A percentile compares a stretch with the other conserved stretches of the same genome.
phyloP scores from a whole-genome alignment of 2,329 filamentous ascomycete genomes.

The Huntiella decipiens region DNA sequence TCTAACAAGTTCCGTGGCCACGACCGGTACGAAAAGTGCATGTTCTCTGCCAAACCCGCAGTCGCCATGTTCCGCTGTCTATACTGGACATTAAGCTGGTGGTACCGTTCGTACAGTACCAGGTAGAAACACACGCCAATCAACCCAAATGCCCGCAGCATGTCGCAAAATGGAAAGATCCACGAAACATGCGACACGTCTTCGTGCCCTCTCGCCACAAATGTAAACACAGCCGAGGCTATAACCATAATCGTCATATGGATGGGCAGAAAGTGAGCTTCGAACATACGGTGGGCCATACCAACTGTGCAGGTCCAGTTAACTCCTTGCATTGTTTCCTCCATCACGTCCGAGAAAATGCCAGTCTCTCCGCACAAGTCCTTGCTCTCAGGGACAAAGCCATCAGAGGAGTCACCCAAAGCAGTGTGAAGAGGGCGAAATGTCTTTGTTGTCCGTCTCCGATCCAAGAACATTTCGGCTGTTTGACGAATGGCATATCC shows the following conservation, averaged over 20 bases:
- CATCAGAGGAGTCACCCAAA: slow-evolving; percentile 22
- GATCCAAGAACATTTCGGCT: slow-evolving; percentile 36
- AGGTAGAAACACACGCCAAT: slow-evolving; percentile 44
- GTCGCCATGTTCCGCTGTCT: slow-evolving; percentile 48
- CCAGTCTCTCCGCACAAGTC: slow-evolving; percentile 29
- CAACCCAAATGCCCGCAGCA: slow-evolving; percentile 41
- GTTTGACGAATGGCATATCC: slow-evolving; percentile 43
- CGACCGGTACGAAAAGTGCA: slow-evolving; percentile 43
- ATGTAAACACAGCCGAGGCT: slow-evolving; percentile 40
- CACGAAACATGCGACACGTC: slow-evolving; percentile 34
- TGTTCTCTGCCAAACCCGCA: slow-evolving; percentile 42
- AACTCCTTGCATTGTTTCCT: slow-evolving; percentile 30
- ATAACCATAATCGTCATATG: slow-evolving; percentile 48
- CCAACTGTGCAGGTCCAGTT: slow-evolving; percentile 37
- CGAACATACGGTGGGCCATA: slow-evolving; percentile 49
- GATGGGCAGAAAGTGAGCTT: slow-evolving; percentile 52
- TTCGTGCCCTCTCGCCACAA: slow-evolving; percentile 29
- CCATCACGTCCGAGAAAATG: slow-evolving; percentile 35
- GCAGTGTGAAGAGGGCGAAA: slow-evolving; percentile 37
- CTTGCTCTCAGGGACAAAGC: slow-evolving; percentile 29
- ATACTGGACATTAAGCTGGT: slow-evolving; percentile 37
- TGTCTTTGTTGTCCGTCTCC: slow-evolving; percentile 34
- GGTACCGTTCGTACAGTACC: slow-evolving; percentile 48
- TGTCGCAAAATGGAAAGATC: slow-evolving; percentile 40
- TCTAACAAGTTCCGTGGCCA: slow-evolving; percentile 39